These are phyloP conservation scores for Kwoniella dejecticola DNA, from an alignment of 768 basidiomycete species.

Conservation along the genomic window DNA sequence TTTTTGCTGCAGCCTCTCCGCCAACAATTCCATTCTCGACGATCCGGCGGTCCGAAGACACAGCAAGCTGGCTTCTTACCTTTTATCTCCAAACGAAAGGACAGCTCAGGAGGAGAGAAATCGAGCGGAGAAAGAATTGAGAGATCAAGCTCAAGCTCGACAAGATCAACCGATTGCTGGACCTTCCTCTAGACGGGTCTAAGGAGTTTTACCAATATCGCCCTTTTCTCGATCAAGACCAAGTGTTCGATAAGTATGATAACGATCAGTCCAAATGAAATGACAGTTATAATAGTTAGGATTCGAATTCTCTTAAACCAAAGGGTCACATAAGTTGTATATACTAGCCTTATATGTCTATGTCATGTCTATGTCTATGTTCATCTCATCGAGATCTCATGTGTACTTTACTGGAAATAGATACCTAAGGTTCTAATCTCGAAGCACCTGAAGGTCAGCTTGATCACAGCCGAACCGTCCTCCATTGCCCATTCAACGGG, in stretches of 20 bases:
- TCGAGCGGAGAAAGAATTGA: background rate
- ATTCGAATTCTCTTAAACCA: too few species aligned
- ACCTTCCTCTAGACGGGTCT: background rate
- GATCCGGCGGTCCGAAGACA: slow-evolving; percentile 24
- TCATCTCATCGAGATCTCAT: background rate
- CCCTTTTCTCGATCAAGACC: too few species aligned
- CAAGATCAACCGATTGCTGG: background rate
- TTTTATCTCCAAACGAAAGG: background rate
- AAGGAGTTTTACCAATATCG: background rate
- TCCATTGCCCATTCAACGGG: slow-evolving; percentile 5
- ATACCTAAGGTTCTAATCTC: slow-evolving; percentile 62
- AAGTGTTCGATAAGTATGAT: too few species aligned
- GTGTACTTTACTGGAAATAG: background rate
- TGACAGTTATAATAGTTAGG: too few species aligned
- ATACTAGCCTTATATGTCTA: too few species aligned
- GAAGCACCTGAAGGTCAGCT: slow-evolving; percentile 73
- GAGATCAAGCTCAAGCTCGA: background rate
- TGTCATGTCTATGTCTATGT: background rate
- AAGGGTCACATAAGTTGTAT: background rate
- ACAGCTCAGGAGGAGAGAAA: background rate
- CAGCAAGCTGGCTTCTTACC: slow-evolving; percentile 31
- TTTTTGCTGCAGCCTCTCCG: background rate
- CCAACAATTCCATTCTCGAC: slow-evolving; percentile 33
- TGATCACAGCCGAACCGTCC: background rate
- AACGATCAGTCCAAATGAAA: too few species aligned